Evolutionary conservation across 257 asterid genomes (phyloP).

Genomic region (Solanum piurae): DNA sequence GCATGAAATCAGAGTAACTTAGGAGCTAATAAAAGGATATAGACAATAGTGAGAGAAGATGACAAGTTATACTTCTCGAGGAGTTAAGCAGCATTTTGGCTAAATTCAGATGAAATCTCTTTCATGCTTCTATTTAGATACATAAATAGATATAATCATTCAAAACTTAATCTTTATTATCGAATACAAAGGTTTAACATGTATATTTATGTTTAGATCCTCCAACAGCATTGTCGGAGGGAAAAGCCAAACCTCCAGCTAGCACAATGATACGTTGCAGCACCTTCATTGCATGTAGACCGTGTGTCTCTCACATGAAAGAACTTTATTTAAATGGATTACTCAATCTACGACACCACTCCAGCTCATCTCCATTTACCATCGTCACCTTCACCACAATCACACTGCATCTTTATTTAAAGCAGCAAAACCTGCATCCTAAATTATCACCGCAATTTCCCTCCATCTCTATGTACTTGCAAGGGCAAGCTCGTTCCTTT

Average conservation of each 20-base stretch:
- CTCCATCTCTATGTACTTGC: conserved; percentile 9
- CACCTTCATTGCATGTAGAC: conserved; percentile 68
- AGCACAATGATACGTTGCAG: conserved; percentile 49
- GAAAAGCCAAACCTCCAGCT: conserved; percentile 55
- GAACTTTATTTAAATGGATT: conserved; percentile 16
- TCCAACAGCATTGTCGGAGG: conserved; percentile 34
- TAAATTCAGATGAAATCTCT: background rate
- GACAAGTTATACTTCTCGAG: background rate
- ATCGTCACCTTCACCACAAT: conserved; percentile 15
- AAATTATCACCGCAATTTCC: conserved; percentile 2
- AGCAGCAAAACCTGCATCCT: conserved; percentile 14
- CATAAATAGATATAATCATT: background rate
- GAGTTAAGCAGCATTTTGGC: background rate
- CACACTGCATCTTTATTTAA: conserved; percentile 29
- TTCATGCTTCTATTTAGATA: background rate
- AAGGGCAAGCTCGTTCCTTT: conserved; percentile 17
- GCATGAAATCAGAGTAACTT: background rate
- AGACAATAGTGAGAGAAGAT: background rate
- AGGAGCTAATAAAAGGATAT: background rate
- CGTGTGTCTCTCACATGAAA: conserved; percentile 53
- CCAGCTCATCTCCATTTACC: conserved; percentile 23
- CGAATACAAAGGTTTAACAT: background rate
- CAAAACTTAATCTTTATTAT: background rate
- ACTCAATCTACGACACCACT: conserved; percentile 21
- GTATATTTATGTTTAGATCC: conserved; percentile 4